phyloP scores from a whole-genome alignment of 2,329 filamentous ascomycete genomes.

The Calonectria ilicicola region DNA sequence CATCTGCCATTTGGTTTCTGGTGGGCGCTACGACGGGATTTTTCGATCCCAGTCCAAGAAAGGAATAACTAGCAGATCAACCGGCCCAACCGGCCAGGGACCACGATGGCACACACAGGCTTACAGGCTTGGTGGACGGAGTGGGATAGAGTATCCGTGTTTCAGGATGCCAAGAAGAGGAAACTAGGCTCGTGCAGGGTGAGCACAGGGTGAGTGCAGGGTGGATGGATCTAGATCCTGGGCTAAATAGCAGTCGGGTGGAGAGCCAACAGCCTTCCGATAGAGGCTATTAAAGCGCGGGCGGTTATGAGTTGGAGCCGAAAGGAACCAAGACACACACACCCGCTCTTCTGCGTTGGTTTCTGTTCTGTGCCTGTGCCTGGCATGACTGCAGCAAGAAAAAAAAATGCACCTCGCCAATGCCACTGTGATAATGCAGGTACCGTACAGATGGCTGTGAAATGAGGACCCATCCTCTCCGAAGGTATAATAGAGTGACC shows the following conservation, averaged over 20 bases:
- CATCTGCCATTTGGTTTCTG: conserved; percentile 10
- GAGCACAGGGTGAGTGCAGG: too few species aligned
- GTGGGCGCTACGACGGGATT: conserved; percentile 27
- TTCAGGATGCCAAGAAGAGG: conserved; percentile 10
- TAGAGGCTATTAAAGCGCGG: not conserved
- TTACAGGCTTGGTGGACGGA: not conserved
- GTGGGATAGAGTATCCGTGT: conserved; percentile 4
- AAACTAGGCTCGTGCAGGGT: not conserved
- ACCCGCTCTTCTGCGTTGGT: not conserved
- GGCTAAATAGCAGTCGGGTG: not conserved
- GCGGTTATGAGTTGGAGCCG: conserved; percentile 18
- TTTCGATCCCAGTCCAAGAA: conserved; percentile 16
- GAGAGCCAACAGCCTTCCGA: conserved; percentile 2
- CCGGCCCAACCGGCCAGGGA: conserved; percentile 16
- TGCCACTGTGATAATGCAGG: conserved; percentile 23
- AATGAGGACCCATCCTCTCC: conserved; percentile 5
- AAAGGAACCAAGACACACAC: not conserved
- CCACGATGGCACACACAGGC: conserved; percentile 1
- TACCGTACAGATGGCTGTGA: conserved; percentile 6
- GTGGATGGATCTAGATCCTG: conserved; percentile 4
- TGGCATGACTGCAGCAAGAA: not conserved
- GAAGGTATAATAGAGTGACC: conserved; percentile 14
- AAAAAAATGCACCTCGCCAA: too few species aligned
- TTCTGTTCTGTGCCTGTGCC: not conserved
- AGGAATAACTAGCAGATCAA: conserved; percentile 35